Percentiles rank a stretch among this genome's conserved stretches.
Evolutionary conservation across 306 rosid genomes (phyloP).

Genomic region (Medicago lupulina): DNA sequence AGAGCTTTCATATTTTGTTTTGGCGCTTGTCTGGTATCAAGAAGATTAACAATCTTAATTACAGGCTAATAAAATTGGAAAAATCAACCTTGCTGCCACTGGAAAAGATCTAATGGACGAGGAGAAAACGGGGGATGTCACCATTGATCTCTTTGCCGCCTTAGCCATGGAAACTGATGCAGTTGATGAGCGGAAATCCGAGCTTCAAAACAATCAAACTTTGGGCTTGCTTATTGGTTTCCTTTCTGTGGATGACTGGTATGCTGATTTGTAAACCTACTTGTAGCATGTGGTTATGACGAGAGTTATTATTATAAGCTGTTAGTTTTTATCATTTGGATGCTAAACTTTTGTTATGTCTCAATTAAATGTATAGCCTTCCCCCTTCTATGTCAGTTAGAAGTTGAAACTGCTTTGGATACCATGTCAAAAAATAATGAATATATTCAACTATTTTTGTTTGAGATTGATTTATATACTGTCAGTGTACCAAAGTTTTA

Average conservation of each 20-base stretch:
- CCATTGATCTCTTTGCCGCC: conserved; percentile 83
- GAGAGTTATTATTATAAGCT: neutral
- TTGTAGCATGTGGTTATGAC: conserved; percentile 10
- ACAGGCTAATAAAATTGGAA: conserved; percentile 95
- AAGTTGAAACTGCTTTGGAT: conserved; percentile 27
- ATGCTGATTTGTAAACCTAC: conserved; percentile 40
- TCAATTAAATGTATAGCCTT: neutral
- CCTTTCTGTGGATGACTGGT: conserved; percentile 96
- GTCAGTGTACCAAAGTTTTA: too few relatives aligned
- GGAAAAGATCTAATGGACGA: conserved; percentile 99
- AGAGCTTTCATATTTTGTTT: conserved; percentile 21
- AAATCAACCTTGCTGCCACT: conserved; percentile 95
- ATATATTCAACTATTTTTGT: conserved; percentile 5
- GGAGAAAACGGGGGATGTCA: conserved; percentile 92
- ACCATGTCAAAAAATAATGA: neutral
- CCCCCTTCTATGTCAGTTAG: neutral
- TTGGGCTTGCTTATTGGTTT: conserved; percentile 95
- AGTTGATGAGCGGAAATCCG: conserved; percentile 74
- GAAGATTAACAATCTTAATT: conserved; percentile 35
- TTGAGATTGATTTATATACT: too few relatives aligned
- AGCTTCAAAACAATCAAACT: conserved; percentile 84
- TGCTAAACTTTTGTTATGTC: neutral
- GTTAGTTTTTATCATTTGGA: conserved; percentile 9
- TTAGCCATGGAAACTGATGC: conserved; percentile 84
- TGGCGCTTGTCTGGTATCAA: conserved; percentile 17